These are phyloP conservation scores for Solanum dulcamara DNA, from an alignment of 257 asterid species.

Conservation along the genomic window DNA sequence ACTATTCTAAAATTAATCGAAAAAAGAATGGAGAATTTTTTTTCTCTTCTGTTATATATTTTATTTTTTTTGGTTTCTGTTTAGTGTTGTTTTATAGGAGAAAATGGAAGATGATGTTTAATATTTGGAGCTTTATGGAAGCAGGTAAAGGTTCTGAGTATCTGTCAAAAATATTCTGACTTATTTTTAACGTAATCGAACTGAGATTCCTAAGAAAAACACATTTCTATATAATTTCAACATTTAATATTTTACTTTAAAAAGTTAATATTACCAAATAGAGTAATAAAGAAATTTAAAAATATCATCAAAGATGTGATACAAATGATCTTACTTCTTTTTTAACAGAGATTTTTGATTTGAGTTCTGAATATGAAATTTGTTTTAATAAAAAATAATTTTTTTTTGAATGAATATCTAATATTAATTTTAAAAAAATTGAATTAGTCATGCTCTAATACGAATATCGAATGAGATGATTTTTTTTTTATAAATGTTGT, in stretches of 20 bases:
- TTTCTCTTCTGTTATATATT: background rate
- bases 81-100: background rate
- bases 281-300: background rate
- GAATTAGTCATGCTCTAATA: too few species aligned
- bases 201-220: background rate
- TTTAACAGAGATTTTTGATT: too few species aligned
- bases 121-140: background rate
- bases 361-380: too few species aligned
- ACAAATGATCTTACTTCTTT: too few species aligned
- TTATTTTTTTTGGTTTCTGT: background rate
- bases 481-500: too few species aligned
- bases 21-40: background rate
- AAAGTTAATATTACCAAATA: background rate
- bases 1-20: background rate
- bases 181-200: background rate
- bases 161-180: background rate
- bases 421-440: too few species aligned
- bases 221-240: background rate
- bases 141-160: background rate
- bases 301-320: accelerated
- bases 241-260: background rate
- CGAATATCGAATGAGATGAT: too few species aligned
- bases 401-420: too few species aligned
- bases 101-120: background rate
- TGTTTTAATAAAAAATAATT: too few species aligned